Base-by-base conservation (phyloP, 2,329 filamentous ascomycete species). In the Seiridium unicorne region DNA sequence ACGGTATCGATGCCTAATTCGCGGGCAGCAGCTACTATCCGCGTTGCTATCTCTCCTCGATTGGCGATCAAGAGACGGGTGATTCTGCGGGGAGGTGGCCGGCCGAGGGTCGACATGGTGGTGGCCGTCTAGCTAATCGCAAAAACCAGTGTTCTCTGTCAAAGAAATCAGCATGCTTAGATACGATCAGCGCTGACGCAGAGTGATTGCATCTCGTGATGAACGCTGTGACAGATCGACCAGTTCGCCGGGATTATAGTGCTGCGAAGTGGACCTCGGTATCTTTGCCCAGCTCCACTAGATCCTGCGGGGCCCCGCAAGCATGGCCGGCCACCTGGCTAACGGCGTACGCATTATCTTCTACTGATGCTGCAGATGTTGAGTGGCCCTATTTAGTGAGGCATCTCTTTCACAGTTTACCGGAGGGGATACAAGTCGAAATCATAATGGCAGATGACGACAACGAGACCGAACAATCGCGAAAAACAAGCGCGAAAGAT, bases 11-110 rank as follows among this genome's bases (percentile, higher is more conserved):
- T 75, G 10, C 73, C 74, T 3, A 88, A 74, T 70, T 89, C 86
- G 46, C 84, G 77, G n/a, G 83, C 83, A 59, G 85, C 79, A 36
- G 81, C 79, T 40, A 88, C 74, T 53, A 89, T 85, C 10, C 86
- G 79, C 2, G 84, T 80, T 58, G 86, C 85, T 56, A 89, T 88
- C 70, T 89, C 87, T 59, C 86, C 87, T 74, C 85, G 55, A 32
- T 58, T 58, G n/a, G 55, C 46, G 9, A 58, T 34, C 9, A 58
- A 46, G 13, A 58, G 46, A n/a, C 55, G 55, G 5, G 32, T 51
- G 55, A 58, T 58, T 8, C 4, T 42, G 35, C 55, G 55, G 11
- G 44, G 32, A 10, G 46, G 44, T n/a, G 55, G 55, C 46, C 55
- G 44, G n/a, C 55, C 55, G 32, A 3, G 13, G 13, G 11, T n/a